Evolutionary conservation across 495 filamentous ascomycete species (phyloP), one percentile per base, ranked within the genome.

Genomic region (Cercophora samala): DNA sequence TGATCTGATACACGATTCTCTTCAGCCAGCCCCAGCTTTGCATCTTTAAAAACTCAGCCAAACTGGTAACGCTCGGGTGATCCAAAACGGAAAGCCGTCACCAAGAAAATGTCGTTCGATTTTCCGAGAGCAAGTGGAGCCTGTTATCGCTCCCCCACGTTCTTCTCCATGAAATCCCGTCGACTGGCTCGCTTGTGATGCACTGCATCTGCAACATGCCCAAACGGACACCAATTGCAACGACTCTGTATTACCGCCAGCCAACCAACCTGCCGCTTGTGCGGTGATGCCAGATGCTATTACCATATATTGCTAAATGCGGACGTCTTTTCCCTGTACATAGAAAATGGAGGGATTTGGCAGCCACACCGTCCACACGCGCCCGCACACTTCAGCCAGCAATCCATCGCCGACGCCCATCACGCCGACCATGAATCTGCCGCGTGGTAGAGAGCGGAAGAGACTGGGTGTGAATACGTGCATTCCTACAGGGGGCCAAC

Each of bases 191-290:
- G 68, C 60, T 67, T 70, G 54, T 19, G 53, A 46, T 25, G 26
- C 26, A 60, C 46, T 58, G 42, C 63, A 65, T 42, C 68, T 70
- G 69, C 69, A 70, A 19, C 62, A 60, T 42, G 32, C 66, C 62
- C 63, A 26, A 65, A 68, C 68, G 19, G 32, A 26, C 26, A 18
- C 5, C 37, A 23, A 32, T 21, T n/a, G 56, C n/a, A 24, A 52
- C 17, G 11, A 46, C 37, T 9, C 37, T 18, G 3, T 29, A n/a
- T 9, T 46, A 9, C 37, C 37, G 37, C 15, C 9, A 8, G 1
- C 37, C 37, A 46, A 46, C 37, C 13, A 46, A 46, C 37, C 15
- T 46, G 37, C 37, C 0, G 37, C 13, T 9, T 9, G 37, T 46
- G 37, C 13, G 1, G 37, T 46, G 8, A 3, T 11, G 37, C 37